Conservation (phyloP, 257 asterid genomes). For the Solanum acaule region DNA sequence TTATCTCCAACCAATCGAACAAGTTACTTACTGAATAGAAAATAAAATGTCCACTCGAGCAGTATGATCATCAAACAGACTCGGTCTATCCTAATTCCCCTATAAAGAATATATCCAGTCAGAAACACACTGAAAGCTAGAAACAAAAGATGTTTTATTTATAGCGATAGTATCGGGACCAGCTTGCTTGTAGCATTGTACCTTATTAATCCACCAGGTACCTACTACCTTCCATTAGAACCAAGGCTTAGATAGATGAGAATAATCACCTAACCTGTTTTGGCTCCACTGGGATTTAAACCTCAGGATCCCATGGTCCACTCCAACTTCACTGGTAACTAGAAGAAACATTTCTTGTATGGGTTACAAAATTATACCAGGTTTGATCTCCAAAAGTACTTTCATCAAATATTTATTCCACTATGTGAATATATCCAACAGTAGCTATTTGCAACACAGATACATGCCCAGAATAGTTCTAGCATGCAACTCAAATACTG, state of each 20-base stretch:
- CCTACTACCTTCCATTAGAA: background rate
- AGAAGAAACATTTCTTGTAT: background rate
- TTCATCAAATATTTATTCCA: background rate
- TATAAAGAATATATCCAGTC: background rate
- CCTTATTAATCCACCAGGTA: background rate
- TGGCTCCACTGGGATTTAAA: background rate
- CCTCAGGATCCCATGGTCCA: background rate
- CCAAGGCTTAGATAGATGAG: background rate
- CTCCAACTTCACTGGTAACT: background rate
- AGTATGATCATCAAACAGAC: background rate
- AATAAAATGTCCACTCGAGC: background rate
- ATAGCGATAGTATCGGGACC: background rate
- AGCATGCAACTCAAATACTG: background rate
- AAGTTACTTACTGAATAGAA: background rate
- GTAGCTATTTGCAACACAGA: background rate
- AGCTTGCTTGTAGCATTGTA: background rate
- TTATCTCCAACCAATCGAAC: background rate
- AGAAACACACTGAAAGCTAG: background rate
- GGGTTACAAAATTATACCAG: background rate
- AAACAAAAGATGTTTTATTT: background rate
- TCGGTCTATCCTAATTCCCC: background rate
- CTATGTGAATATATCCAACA: background rate
- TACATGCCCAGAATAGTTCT: background rate
- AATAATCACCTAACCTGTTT: background rate
- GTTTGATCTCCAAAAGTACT: background rate